Evolutionary conservation across 2,329 filamentous ascomycete species (phyloP).

Genomic region (Ascochyta clinopodiicola): DNA sequence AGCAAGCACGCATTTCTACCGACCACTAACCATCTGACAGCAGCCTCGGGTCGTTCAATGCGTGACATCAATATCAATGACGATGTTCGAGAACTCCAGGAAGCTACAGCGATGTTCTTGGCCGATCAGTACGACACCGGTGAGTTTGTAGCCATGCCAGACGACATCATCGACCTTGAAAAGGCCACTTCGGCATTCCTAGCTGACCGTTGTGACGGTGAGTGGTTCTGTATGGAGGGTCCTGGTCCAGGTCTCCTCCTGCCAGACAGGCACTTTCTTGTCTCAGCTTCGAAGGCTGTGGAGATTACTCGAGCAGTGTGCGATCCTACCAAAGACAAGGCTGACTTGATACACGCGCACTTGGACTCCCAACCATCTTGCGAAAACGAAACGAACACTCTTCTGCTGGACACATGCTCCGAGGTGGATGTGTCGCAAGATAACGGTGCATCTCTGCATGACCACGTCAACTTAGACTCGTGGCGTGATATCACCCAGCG

Average conservation of each 20-base stretch:
- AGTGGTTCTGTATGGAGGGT: conserved; percentile 7
- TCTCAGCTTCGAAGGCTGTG: background rate
- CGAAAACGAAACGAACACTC: background rate
- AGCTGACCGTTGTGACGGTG: conserved; percentile 3
- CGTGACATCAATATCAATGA: background rate
- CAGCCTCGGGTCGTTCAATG: background rate
- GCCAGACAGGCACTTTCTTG: conserved; percentile 4
- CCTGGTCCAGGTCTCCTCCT: conserved; percentile 1
- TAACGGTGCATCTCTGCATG: background rate
- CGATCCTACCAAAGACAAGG: background rate
- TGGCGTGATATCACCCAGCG: background rate
- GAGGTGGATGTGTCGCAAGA: background rate
- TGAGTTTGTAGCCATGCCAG: background rate
- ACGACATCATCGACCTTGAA: conserved; percentile 7
- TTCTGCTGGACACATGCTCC: background rate
- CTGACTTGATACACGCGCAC: background rate
- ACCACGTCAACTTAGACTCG: background rate
- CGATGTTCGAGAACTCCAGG: background rate
- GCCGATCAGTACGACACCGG: background rate
- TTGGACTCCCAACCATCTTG: background rate
- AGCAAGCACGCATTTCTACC: background rate
- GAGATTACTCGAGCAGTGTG: background rate
- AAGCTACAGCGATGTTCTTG: conserved; percentile 1
- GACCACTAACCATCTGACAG: background rate
- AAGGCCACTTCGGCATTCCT: conserved; percentile 13